Evolutionary conservation across 2,329 filamentous ascomycete genomes (phyloP), one percentile per base, ranked within the genome.

Genomic region (Sarocladium brachiariae): DNA sequence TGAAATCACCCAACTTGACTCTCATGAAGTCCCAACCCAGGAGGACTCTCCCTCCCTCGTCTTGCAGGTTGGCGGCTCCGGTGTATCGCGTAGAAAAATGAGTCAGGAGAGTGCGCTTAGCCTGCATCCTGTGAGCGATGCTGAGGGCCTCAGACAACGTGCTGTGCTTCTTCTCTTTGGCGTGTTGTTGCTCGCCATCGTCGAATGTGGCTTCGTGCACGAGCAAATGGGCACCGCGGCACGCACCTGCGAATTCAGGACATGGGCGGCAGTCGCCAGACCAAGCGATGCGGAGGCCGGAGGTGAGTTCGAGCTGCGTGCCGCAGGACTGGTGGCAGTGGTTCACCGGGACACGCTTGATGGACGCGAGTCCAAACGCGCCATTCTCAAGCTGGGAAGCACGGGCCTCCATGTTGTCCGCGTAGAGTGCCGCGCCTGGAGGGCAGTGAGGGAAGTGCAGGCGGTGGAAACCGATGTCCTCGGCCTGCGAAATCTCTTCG

Each of bases 171-270:
- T 99, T 99, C 49, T 86, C 87, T 24, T 77, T 63, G 3, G 93
- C 93, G 60, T 96, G 91, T 14, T 77, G 80, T 34, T 68, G 60
- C 58, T 96, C 79, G 59, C 93, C 88, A 63, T 96, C 89, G 58
- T 93, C 89, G 63, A 99, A 97, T 0, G 93, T 99, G 55, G 90
- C 91, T 75, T 99, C 93, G 71, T 99, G 93, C 51, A 99, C 81
- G 4, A 96, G 80, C 6, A 99, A 77, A 13, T 92, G 95, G 2
- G 86, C 84, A 54, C 83, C 83, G 41, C 72, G 70, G 41, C 88
- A 95, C 48, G 92, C 86, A 11, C 67, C 58, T 0, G 82, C 80
- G 62, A 99, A 96, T 0, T 70, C 63, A 2, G 70, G 60, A 3
- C 81, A 89, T 0, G 93, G 93, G 6, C 93, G 80, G 64, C 92